phyloP scores from a whole-genome alignment of 768 basidiomycete genomes.

The Dictyophora rubrovolvata region DNA sequence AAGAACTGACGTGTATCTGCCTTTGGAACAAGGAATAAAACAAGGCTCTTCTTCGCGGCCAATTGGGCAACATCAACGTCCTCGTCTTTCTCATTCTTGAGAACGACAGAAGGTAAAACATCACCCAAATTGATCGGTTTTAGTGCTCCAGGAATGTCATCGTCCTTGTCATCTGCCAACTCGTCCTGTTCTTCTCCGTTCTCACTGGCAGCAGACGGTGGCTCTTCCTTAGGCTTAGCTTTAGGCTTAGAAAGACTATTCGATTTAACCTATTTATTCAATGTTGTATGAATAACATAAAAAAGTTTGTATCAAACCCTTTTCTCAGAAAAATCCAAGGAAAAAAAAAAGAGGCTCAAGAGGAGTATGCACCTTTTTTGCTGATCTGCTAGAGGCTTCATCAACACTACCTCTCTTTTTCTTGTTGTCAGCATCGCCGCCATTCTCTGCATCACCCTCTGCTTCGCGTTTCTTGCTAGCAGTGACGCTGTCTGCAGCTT shows the following conservation, averaged over 20 bases:
- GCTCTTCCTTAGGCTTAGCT: background rate
- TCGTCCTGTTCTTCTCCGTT: constrained; percentile 12
- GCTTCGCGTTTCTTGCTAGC: constrained; percentile 29
- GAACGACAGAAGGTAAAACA: constrained; percentile 53
- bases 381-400: background rate
- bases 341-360: background rate
- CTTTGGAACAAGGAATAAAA: constrained; percentile 78
- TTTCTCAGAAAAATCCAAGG: background rate
- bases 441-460: constrained; percentile 17
- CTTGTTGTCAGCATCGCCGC: background rate
- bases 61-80: constrained; percentile 61
- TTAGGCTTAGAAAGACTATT: background rate
- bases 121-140: constrained; percentile 60
- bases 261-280: background rate
- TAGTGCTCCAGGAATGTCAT: constrained; percentile 11
- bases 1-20: constrained; percentile 67
- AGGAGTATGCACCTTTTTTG: background rate
- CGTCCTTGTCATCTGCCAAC: constrained; percentile 15
- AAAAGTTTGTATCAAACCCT: background rate
- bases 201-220: background rate
- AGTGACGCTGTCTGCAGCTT: constrained; percentile 12
- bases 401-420: constrained; percentile 7
- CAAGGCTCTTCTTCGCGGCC: constrained; percentile 58
- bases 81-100: constrained; percentile 81
- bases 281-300: background rate